A percentile compares a stretch with the other conserved stretches of the same genome.
These are phyloP conservation scores for Excoecaria cochinchinensis DNA, from an alignment of 345 rosid genomes.

Conservation along the genomic window DNA sequence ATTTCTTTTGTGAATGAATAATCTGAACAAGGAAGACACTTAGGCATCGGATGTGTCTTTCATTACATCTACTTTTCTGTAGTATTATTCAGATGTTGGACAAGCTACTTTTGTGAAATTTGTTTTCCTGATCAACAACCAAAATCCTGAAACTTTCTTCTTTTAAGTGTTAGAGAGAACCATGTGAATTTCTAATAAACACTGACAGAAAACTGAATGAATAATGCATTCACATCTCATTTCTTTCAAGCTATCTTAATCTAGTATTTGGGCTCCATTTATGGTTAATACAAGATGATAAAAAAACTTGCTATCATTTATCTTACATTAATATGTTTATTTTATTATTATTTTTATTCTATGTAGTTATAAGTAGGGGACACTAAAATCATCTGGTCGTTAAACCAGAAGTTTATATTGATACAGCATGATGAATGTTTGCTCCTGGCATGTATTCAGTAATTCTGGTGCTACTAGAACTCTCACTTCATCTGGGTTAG, in stretches of 20 bases:
- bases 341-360: too few species aligned
- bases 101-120: neutral
- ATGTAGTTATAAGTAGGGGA: neutral
- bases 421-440: neutral
- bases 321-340: too few species aligned
- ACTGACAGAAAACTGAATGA: neutral
- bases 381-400: neutral
- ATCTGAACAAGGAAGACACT: neutral
- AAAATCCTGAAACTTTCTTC: neutral
- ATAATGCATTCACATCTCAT: neutral
- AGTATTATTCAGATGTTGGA: neutral
- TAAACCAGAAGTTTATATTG: neutral
- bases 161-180: neutral
- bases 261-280: neutral
- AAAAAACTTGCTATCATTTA: neutral
- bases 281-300: neutral
- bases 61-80: neutral
- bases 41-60: neutral
- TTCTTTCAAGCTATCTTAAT: neutral
- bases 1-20: neutral
- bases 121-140: neutral
- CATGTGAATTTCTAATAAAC: neutral
- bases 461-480: neutral
- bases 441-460: neutral
- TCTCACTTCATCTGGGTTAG: neutral